Evolutionary conservation across 1,284 basidiomycete genomes (phyloP).

Genomic region (Cutaneotrichosporon cavernicola): DNA sequence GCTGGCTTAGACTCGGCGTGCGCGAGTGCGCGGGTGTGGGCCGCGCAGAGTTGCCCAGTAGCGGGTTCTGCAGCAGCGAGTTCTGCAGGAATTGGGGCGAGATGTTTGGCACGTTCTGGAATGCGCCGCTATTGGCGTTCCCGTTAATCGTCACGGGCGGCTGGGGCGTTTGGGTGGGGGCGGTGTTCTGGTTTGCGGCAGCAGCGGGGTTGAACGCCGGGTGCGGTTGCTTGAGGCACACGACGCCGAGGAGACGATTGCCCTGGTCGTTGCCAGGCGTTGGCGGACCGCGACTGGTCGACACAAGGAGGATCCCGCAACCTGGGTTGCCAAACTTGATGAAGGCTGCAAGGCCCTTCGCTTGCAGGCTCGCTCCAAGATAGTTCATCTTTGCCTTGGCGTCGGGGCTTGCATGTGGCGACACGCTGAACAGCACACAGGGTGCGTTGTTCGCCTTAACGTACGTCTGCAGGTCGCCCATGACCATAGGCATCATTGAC

Average conservation of each 20-base stretch:
- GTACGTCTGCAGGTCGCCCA: constrained; percentile 25
- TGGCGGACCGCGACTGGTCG: constrained; percentile 12
- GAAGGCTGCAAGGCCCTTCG: constrained; percentile 25
- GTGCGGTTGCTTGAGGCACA: constrained; percentile 23
- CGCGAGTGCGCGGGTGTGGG: constrained; percentile 15
- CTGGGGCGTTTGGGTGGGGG: constrained; percentile 7
- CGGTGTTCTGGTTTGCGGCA: constrained; percentile 1
- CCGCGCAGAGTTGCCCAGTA: constrained; percentile 8
- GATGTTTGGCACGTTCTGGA: constrained; percentile 2
- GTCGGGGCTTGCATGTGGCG: constrained; percentile 12
- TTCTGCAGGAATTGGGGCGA: constrained; percentile 16
- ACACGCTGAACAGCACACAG: constrained; percentile 24
- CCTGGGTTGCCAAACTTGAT: constrained; percentile 29
- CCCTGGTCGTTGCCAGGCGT: constrained; percentile 15
- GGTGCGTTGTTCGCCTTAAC: constrained; percentile 25
- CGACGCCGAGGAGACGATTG: constrained; percentile 27
- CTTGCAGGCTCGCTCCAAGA: constrained; percentile 20
- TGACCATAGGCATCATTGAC: constrained; percentile 22
- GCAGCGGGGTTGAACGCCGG: not conserved
- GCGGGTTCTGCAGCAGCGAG: constrained; percentile 16
- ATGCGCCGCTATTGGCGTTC: not conserved
- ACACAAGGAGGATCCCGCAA: constrained; percentile 28
- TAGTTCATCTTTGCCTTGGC: constrained; percentile 21
- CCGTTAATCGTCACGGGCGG: not conserved
- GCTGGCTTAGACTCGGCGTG: constrained; percentile 14